phyloP scores from a whole-genome alignment of 2,329 filamentous ascomycete species.

The Cadophora sp. region DNA sequence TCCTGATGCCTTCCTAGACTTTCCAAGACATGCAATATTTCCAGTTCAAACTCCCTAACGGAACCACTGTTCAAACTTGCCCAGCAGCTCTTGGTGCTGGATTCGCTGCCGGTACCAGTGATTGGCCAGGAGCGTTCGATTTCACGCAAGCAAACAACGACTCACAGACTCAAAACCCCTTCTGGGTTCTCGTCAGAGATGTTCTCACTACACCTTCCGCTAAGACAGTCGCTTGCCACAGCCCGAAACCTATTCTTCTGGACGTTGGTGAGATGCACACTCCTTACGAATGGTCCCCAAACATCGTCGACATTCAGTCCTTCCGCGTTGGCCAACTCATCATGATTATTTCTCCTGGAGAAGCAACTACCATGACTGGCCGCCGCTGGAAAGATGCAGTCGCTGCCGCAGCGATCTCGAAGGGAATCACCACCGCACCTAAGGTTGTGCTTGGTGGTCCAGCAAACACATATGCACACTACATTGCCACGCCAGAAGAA shows the following conservation, averaged over 20 bases:
- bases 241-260: slow-evolving; percentile 83
- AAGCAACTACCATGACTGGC: slow-evolving; percentile 91
- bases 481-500: slow-evolving; percentile 78
- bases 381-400: slow-evolving; percentile 78
- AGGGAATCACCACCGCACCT: slow-evolving; percentile 55
- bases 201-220: slow-evolving; percentile 72
- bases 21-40: slow-evolving; percentile 85
- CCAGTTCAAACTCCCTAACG: slow-evolving; percentile 76
- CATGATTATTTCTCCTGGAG: slow-evolving; percentile 82
- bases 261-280: slow-evolving; percentile 79
- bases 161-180: slow-evolving; percentile 63
- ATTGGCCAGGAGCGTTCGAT: slow-evolving; percentile 89
- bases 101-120: slow-evolving; percentile 90
- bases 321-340: slow-evolving; percentile 85
- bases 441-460: slow-evolving; percentile 85
- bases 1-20: slow-evolving; percentile 48
- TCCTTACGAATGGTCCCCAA: slow-evolving; percentile 88
- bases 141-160: slow-evolving; percentile 86
- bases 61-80: slow-evolving; percentile 74
- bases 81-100: slow-evolving; percentile 87
- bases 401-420: slow-evolving; percentile 51
- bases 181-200: slow-evolving; percentile 79
- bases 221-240: slow-evolving; percentile 59
- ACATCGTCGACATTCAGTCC: slow-evolving; percentile 87
- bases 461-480: slow-evolving; percentile 86